Evolutionary conservation across 2,329 filamentous ascomycete genomes (phyloP).

Genomic region (Trichoderma asperellum): DNA sequence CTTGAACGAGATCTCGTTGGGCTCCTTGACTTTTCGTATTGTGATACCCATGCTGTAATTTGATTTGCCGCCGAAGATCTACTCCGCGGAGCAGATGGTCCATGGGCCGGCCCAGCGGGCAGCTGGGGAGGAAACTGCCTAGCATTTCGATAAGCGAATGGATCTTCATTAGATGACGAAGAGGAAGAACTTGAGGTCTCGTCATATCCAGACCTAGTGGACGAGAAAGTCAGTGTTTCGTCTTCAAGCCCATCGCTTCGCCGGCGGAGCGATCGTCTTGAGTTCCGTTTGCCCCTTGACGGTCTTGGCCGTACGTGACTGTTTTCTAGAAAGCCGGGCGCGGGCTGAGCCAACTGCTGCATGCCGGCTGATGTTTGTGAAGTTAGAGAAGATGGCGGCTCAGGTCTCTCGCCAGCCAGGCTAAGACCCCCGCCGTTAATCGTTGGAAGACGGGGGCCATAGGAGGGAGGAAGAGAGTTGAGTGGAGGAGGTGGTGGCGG

Average conservation of each 20-base stretch:
- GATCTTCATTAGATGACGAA: constrained; percentile 39
- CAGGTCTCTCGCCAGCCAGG: not conserved
- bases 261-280: constrained; percentile 8
- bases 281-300: constrained; percentile 13
- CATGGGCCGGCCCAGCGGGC: constrained; percentile 36
- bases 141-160: constrained; percentile 38
- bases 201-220: constrained; percentile 33
- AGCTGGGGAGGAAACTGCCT: constrained; percentile 41
- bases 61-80: constrained; percentile 40
- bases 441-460: not conserved
- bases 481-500: constrained; percentile 13
- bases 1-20: constrained; percentile 31
- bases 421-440: not conserved
- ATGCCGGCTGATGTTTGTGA: constrained; percentile 1
- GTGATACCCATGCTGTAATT: constrained; percentile 43
- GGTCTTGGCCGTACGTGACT: not conserved
- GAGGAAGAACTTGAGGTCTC: constrained; percentile 34
- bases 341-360: constrained; percentile 6
- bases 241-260: constrained; percentile 29
- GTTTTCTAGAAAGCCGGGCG: not conserved
- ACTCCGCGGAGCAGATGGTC: constrained; percentile 33
- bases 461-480: constrained; percentile 7
- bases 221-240: constrained; percentile 35
- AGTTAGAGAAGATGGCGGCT: not conserved
- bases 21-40: constrained; percentile 38